Evolutionary conservation across 129 eudicot species (phyloP).

Genomic region (Apium graveolens): DNA sequence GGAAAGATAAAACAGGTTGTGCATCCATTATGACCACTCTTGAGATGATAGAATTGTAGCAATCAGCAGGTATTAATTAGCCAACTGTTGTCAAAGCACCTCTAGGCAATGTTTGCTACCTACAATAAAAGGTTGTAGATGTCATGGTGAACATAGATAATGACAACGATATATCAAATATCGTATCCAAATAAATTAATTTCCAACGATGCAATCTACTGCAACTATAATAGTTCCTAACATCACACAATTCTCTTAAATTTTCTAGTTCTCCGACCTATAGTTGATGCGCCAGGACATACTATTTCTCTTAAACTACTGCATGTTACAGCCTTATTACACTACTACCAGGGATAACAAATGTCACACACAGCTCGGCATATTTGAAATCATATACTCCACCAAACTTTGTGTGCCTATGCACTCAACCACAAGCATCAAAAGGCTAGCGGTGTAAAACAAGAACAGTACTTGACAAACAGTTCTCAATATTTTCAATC

Average conservation of each 20-base stretch:
- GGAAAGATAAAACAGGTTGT: constrained; percentile 52
- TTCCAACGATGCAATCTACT: not conserved
- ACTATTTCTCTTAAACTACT: not conserved
- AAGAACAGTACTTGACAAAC: too few species aligned
- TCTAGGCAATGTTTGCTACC: constrained; percentile 5
- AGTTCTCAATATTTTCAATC: too few species aligned
- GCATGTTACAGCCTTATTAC: not conserved
- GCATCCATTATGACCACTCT: constrained; percentile 52
- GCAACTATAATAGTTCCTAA: not conserved
- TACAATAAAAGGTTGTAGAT: not conserved
- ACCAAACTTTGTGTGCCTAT: too few species aligned
- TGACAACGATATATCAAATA: not conserved
- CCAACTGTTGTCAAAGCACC: constrained; percentile 16
- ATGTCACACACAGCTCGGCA: not conserved
- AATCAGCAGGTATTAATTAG: not conserved
- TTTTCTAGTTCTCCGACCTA: not conserved
- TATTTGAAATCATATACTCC: not conserved
- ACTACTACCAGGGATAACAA: not conserved
- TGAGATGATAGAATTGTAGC: constrained; percentile 2
- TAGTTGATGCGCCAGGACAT: not conserved
- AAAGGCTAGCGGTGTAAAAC: not conserved
- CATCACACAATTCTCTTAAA: not conserved
- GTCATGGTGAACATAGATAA: not conserved
- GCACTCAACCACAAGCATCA: not conserved
- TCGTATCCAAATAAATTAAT: not conserved